These are phyloP conservation scores for Deuterostichococcus epilithicus DNA, from an alignment of 139 green algal species.

Conservation along the genomic window DNA sequence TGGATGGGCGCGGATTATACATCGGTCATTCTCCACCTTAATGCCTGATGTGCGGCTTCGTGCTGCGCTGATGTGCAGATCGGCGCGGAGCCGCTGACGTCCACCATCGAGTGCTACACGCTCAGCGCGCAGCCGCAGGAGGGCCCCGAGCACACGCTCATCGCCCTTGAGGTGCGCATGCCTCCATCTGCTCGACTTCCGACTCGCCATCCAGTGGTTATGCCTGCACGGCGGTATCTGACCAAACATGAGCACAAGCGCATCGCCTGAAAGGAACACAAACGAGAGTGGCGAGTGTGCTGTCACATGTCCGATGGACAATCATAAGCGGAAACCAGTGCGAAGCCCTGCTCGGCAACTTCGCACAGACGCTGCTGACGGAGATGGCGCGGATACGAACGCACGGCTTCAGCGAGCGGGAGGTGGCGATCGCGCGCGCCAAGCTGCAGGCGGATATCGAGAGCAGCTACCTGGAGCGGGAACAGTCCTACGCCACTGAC, in stretches of 20 bases:
- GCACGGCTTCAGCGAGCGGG: slow-evolving; percentile 59
- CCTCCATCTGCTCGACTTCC: not conserved
- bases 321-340: too few species aligned
- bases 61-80: slow-evolving; percentile 18
- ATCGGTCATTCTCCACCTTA: too few species aligned
- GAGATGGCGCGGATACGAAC: slow-evolving; percentile 73
- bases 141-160: slow-evolving; percentile 8
- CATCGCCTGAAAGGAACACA: too few species aligned
- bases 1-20: too few species aligned
- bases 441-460: slow-evolving; percentile 53
- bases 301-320: too few species aligned
- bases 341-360: too few species aligned
- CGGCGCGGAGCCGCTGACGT: slow-evolving; percentile 34
- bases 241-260: too few species aligned
- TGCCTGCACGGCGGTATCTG: too few species aligned
- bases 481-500: slow-evolving; percentile 61
- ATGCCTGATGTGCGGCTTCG: too few species aligned
- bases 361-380: slow-evolving; percentile 43
- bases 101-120: slow-evolving; percentile 36
- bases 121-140: slow-evolving; percentile 31
- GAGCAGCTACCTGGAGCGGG: slow-evolving; percentile 66
- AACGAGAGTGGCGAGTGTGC: too few species aligned
- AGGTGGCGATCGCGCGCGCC: slow-evolving; percentile 24
- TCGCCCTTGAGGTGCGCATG: slow-evolving; percentile 17
- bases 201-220: too few species aligned